Base-by-base conservation (phyloP, 2,329 filamentous ascomycete genomes). In the Tympanopsis confertula region DNA sequence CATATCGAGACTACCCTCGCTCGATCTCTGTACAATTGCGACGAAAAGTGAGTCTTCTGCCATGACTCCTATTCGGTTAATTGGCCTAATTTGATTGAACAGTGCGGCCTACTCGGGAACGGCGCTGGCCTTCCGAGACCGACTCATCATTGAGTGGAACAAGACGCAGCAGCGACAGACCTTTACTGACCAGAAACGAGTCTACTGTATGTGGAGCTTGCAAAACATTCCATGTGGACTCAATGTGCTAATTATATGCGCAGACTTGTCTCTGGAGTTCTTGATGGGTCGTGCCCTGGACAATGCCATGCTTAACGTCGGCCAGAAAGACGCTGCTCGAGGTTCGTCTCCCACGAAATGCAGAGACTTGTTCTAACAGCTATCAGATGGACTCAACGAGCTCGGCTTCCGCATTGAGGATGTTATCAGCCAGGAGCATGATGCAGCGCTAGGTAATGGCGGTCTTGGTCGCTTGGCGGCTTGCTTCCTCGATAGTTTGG, bases 341-440 rank as follows among this genome's bases (percentile, higher is more conserved):
- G 72, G 87, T 91, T 61, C 48, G 72, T 47, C 20, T 17, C 30
- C 30, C 7, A 3, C 10, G 5, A 24, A n/a, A 18, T 5, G 20
- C 20, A 15, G 17, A 17, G 10, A 28, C 24, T 43, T 22, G 42
- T 19, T 42, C 46, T 39, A 49, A 38, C 36, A 32, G 14, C 35
- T 19, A 36, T 4, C 45, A 93, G 86, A 84, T 50, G 91, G 91
- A 47, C 73, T 98, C 35, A 55, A 66, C 3, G 87, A 96, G 7
- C 83, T 98, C 18, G 91, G 91, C 19, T 98, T 98, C 74, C 83
- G 87, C 38, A 86, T 98, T 54, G 91, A 98, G 59, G 91, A 98
- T 59, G 78, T 96, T 43, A 88, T 98, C 54, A 71, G 74, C 38
- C 89, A 96, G 59, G 91, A 98, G 57, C 86, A 95, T 52, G 91